Evolutionary conservation across 352 stramenopile genomes (phyloP).

Genomic region (Globisporangium radiosum): DNA sequence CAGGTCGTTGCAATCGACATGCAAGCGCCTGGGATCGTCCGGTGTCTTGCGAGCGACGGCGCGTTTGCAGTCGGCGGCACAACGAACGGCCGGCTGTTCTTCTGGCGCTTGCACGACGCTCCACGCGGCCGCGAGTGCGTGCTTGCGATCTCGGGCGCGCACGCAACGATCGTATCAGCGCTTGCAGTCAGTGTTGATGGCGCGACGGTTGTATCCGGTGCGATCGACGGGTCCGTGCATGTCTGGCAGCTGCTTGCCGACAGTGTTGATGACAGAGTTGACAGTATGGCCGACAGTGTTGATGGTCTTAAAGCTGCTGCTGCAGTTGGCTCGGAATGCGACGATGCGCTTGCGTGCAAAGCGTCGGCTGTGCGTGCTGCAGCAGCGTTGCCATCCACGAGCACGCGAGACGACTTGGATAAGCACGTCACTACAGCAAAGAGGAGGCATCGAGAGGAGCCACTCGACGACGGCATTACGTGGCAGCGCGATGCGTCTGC

Average conservation of each 20-base stretch:
- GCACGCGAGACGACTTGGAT: too few relatives aligned
- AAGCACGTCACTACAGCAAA: too few relatives aligned
- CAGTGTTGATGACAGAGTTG: background rate
- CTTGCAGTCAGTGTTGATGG: conserved; percentile 49
- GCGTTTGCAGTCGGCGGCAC: conserved; percentile 64
- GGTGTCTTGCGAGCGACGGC: conserved; percentile 69
- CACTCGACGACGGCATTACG: too few relatives aligned
- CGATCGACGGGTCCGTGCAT: conserved; percentile 50
- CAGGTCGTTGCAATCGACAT: conserved; percentile 46
- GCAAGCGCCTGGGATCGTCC: conserved; percentile 24
- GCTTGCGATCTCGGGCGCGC: conserved; percentile 51
- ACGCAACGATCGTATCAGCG: conserved; percentile 56
- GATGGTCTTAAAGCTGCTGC: too few relatives aligned
- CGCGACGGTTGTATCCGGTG: conserved; percentile 48
- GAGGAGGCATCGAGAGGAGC: too few relatives aligned
- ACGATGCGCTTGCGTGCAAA: background rate
- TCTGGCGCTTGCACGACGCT: conserved; percentile 54
- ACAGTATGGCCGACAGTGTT: too few relatives aligned
- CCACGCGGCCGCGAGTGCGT: conserved; percentile 34
- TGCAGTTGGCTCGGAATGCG: too few relatives aligned
- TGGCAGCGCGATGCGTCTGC: background rate
- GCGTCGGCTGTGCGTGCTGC: background rate
- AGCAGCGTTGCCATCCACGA: background rate
- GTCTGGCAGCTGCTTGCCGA: conserved; percentile 38
- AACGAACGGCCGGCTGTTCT: conserved; percentile 49